phyloP scores from a whole-genome alignment of 208 protist genomes.

The Giardia duodenalis region DNA sequence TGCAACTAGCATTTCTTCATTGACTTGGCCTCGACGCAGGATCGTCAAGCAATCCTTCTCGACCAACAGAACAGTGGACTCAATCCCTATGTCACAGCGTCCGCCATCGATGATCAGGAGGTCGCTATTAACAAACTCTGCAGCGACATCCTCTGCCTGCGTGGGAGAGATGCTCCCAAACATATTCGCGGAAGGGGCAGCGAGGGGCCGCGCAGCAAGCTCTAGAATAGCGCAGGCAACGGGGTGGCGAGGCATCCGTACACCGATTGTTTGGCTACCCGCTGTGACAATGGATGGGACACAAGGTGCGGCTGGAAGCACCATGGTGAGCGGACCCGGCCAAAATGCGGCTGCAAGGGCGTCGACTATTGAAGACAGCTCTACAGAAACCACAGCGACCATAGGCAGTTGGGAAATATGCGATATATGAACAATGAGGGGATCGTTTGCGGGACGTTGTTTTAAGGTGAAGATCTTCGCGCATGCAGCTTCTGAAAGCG shows the following conservation, averaged over 20 bases:
- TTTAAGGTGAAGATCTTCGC: constrained; percentile 38
- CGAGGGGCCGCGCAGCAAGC: constrained; percentile 18
- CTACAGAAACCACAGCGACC: neutral
- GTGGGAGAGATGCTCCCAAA: constrained; percentile 34
- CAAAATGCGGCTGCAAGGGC: constrained; percentile 27
- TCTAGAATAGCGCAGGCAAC: constrained; percentile 30
- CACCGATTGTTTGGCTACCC: constrained; percentile 31
- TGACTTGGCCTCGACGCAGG: neutral
- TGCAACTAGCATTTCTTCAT: neutral
- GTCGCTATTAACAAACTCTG: constrained; percentile 20
- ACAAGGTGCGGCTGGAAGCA: neutral
- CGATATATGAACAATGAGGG: constrained; percentile 40
- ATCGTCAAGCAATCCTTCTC: neutral
- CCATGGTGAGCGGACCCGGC: constrained; percentile 41
- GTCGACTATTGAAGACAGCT: constrained; percentile 7
- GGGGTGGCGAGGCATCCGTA: constrained; percentile 37
- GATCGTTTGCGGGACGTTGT: constrained; percentile 36
- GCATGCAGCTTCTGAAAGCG: constrained; percentile 33
- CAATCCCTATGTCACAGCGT: constrained; percentile 31
- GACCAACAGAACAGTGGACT: constrained; percentile 31
- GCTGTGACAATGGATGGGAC: constrained; percentile 41
- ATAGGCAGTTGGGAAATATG: neutral
- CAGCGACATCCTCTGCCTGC: neutral
- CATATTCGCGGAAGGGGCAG: constrained; percentile 44
- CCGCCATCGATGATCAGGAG: constrained; percentile 32